Percentiles rank a stretch among this genome's conserved stretches.
phyloP scores from a whole-genome alignment of 1,139 yeast species.

The Meyerozyma guilliermondii region DNA sequence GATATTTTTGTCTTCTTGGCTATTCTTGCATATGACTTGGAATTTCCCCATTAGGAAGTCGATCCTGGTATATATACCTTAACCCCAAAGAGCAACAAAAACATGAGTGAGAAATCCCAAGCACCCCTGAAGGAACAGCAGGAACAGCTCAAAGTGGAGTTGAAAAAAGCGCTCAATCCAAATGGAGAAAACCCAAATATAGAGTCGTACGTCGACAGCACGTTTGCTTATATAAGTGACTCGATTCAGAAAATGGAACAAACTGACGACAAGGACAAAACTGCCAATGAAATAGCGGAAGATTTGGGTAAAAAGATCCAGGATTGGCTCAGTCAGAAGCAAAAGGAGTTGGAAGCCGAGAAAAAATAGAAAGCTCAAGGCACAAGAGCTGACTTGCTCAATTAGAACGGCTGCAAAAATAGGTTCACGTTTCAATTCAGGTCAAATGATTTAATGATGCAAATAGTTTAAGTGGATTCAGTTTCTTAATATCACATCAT shows the following conservation, averaged over 20 bases:
- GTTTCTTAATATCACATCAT: too few species aligned
- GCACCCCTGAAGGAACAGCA: not conserved
- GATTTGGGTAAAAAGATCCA: constrained; percentile 29
- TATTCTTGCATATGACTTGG: not conserved
- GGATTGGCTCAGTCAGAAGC: constrained; percentile 21
- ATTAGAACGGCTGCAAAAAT: not conserved
- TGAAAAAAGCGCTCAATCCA: constrained; percentile 20
- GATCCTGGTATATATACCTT: not conserved
- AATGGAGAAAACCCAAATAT: constrained; percentile 23
- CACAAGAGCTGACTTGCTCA: too few species aligned
- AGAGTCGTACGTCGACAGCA: constrained; percentile 24
- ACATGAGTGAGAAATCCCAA: not conserved
- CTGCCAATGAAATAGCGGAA: constrained; percentile 35
- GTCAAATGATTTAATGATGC: too few species aligned
- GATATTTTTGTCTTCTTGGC: too few species aligned
- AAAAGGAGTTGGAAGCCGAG: constrained; percentile 6
- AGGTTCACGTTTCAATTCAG: too few species aligned
- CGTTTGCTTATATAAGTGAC: constrained; percentile 25
- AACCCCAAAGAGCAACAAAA: not conserved
- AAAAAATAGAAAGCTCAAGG: too few species aligned
- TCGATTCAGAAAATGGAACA: constrained; percentile 27
- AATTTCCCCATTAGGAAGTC: too few species aligned
- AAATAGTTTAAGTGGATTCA: too few species aligned
- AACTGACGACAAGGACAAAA: constrained; percentile 26
- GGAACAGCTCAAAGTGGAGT: not conserved